Conservation (phyloP, 495 filamentous ascomycete genomes). For the Arthonia radiata region DNA sequence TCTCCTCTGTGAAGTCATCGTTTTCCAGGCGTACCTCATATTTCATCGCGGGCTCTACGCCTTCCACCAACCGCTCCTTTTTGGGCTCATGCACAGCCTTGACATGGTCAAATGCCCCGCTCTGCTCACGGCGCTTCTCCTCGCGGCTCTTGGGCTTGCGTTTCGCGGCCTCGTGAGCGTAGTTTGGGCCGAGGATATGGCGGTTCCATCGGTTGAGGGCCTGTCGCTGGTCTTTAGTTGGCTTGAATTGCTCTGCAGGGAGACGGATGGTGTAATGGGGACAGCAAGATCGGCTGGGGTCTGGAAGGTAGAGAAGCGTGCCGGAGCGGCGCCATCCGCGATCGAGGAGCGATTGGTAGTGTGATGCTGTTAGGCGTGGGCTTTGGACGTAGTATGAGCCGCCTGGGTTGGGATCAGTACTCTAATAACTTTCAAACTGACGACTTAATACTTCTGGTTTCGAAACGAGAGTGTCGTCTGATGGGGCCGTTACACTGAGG, state of each 20-base stretch:
- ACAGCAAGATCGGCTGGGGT: conserved; percentile 62
- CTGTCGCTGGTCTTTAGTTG: conserved; percentile 63
- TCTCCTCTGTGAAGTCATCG: conserved; percentile 64
- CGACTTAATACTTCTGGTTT: conserved; percentile 11
- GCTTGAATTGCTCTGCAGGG: conserved; percentile 40
- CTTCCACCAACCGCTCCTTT: conserved; percentile 27
- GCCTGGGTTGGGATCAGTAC: conserved; percentile 25
- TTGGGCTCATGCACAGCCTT: conserved; percentile 49
- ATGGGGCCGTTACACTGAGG: conserved; percentile 8
- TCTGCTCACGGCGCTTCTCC: conserved; percentile 43
- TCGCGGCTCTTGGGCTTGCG: conserved; percentile 55
- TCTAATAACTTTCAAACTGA: conserved; percentile 28
- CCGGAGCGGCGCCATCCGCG: conserved; percentile 76
- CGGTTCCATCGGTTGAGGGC: conserved; percentile 77
- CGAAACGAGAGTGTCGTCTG: conserved; percentile 6
- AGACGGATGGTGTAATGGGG: conserved; percentile 88
- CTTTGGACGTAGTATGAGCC: conserved; percentile 61
- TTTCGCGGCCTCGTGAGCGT: conserved; percentile 44
- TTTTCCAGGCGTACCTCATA: conserved; percentile 61
- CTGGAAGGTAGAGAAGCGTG: conserved; percentile 77
- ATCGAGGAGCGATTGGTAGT: conserved; percentile 66
- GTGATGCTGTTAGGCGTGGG: conserved; percentile 34
- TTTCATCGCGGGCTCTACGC: conserved; percentile 43
- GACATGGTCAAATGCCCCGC: conserved; percentile 49
- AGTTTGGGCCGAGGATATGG: conserved; percentile 55